phyloP scores from a whole-genome alignment of 2,329 filamentous ascomycete genomes.

The Fusarium tupiense region DNA sequence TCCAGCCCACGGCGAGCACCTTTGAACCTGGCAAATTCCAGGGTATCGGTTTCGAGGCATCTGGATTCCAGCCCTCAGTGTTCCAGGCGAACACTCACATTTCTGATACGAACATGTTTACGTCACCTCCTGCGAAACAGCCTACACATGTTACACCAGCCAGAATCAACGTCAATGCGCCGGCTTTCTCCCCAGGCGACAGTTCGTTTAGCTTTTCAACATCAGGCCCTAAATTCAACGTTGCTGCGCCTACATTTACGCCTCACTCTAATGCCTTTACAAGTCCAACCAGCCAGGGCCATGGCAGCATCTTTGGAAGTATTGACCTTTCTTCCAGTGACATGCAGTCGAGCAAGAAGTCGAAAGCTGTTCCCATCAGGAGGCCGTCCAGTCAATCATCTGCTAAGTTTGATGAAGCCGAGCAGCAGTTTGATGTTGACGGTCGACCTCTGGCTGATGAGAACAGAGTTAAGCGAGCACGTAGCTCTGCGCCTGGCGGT shows the following conservation, averaged over 20 bases:
- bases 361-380: constrained; percentile 86
- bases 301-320: constrained; percentile 73
- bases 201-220: constrained; percentile 75
- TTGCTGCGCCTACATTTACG: constrained; percentile 80
- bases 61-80: constrained; percentile 55
- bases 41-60: constrained; percentile 13
- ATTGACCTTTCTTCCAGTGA: constrained; percentile 72
- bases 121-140: constrained; percentile 26
- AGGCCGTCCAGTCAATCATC: constrained; percentile 66
- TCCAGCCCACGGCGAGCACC: constrained; percentile 9
- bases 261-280: constrained; percentile 64
- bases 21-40: constrained; percentile 25
- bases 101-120: constrained; percentile 28
- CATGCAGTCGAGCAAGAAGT: constrained; percentile 74
- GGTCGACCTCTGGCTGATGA: constrained; percentile 71
- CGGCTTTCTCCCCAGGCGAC: constrained; percentile 75
- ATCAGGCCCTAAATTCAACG: constrained; percentile 74
- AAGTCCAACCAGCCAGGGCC: constrained; percentile 53
- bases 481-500: constrained; percentile 70
- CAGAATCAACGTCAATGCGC: constrained; percentile 75
- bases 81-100: constrained; percentile 52
- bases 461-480: constrained; percentile 79
- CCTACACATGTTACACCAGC: constrained; percentile 40
- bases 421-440: constrained; percentile 46
- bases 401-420: constrained; percentile 43